Evolutionary conservation across 1,284 basidiomycete genomes (phyloP).

Genomic region (Ganoderma multipileum): DNA sequence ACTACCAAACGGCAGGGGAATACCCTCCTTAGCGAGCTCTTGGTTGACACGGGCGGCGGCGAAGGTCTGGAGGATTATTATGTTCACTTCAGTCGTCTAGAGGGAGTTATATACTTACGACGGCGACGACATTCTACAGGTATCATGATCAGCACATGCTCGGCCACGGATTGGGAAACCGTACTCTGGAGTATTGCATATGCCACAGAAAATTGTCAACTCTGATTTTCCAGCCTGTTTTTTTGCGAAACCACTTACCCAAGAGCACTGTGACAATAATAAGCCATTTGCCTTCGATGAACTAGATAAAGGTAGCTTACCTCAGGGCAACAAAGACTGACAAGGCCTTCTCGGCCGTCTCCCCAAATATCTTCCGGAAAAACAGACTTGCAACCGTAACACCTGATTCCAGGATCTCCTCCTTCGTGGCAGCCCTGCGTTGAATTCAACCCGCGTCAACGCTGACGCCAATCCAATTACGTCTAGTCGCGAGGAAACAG

Average conservation of each 20-base stretch:
- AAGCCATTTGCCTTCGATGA: not conserved
- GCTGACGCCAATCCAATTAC: not conserved
- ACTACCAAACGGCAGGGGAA: conserved; percentile 65
- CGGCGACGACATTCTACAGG: conserved; percentile 37
- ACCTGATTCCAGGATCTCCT: conserved; percentile 63
- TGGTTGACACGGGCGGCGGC: conserved; percentile 40
- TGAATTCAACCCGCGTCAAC: too few relatives aligned
- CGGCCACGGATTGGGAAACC: not conserved
- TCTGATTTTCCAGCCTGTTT: conserved; percentile 6
- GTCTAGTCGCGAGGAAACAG: not conserved
- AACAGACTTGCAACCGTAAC: conserved; percentile 71
- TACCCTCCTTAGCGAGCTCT: conserved; percentile 54
- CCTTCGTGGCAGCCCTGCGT: conserved; percentile 61
- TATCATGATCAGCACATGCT: not conserved
- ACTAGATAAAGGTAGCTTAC: conserved; percentile 12
- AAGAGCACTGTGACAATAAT: not conserved
- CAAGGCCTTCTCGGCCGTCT: conserved; percentile 63
- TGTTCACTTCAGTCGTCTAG: too few relatives aligned
- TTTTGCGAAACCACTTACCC: not conserved
- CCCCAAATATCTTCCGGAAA: conserved; percentile 73
- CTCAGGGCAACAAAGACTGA: conserved; percentile 65
- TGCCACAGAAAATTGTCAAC: conserved; percentile 46
- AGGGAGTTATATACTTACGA: conserved; percentile 28
- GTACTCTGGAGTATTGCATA: not conserved
- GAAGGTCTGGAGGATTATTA: conserved; percentile 33